Evolutionary conservation across 352 stramenopile species (phyloP), one percentile per base, ranked within the genome.

Genomic region (Aphanomyces astaci): DNA sequence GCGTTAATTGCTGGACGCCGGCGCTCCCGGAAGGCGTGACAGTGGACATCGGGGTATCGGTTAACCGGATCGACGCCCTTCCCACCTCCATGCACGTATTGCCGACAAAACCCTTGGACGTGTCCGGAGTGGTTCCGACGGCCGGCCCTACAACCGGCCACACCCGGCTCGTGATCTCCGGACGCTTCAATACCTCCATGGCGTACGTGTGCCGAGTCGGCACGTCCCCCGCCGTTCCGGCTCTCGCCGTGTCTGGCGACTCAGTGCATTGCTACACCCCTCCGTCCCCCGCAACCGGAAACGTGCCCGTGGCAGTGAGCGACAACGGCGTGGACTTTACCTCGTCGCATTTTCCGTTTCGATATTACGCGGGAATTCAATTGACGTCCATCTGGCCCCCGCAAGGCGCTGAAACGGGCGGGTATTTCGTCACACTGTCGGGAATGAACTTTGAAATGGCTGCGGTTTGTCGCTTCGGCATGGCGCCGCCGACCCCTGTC

Each of bases 131-230:
- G 25, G 74, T 82, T 48, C 79, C 79, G 27, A 56, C 67, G 22
- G 74, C 39, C 24, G 79, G 79, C 1, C 75, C 77, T 22, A 52
- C 43, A 15, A 66, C 57, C 25, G 79, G 79, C 13, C 74, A 75
- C n/a, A 86, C 79, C 0, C 63, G 75, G 22, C 71, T 83, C 3
- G 3, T 81, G 1, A 52, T 86, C 2, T 71, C 36, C 54, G 79
- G 77, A 13, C 68, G 74, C 56, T 5, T 19, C 27, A 2, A 56
- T 72, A 28, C 56, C 31, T 30, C 51, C 24, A 13, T 39, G 51
- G 15, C 7, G 7, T 80, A 80, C 15, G 36, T 39, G 9, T 68
- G 62, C 22, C 43, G 32, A 10, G 40, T 51, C 22, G 32, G 51
- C 39, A 27, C 4, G n/a, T n/a, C n/a, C 30, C 15, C 2, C 0